phyloP scores from a whole-genome alignment of 2,329 filamentous ascomycete species.

The Xylaria sp. region DNA sequence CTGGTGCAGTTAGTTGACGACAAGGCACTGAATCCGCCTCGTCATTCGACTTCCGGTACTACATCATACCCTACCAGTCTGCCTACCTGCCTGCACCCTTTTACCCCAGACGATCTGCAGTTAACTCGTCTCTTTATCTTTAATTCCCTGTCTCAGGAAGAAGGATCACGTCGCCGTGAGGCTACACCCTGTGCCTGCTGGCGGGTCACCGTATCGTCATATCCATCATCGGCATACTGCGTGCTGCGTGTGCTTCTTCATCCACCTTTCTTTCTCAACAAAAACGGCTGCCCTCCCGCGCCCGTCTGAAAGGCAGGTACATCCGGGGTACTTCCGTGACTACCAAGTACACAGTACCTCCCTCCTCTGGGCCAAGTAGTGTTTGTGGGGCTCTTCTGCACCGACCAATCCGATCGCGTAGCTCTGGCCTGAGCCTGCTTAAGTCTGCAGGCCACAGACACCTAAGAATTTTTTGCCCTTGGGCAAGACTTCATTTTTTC shows the following conservation, averaged over 20 bases:
- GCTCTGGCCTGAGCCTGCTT: constrained; percentile 12
- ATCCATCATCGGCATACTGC: too few species aligned
- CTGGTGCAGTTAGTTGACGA: too few species aligned
- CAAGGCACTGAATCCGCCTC: too few species aligned
- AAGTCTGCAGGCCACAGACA: constrained; percentile 21
- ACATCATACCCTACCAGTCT: neutral
- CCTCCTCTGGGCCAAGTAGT: neutral
- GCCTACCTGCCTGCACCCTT: neutral
- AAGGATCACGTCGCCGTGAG: neutral
- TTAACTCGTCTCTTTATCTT: constrained; percentile 7
- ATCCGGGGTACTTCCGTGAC: neutral
- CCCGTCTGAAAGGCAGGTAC: neutral
- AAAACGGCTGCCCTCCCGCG: neutral
- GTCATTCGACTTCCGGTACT: too few species aligned
- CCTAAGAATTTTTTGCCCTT: constrained; percentile 22
- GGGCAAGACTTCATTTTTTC: constrained; percentile 13
- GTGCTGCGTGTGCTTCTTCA: too few species aligned
- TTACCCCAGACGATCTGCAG: neutral
- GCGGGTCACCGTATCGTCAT: neutral
- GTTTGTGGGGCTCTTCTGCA: constrained; percentile 5
- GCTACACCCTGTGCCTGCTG: neutral
- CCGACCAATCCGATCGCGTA: constrained; percentile 15
- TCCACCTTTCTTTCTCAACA: neutral
- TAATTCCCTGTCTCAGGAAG: neutral
- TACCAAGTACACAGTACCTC: neutral